Conservation (phyloP, 352 stramenopile species). For the Globisporangium rhizosaccharum region DNA sequence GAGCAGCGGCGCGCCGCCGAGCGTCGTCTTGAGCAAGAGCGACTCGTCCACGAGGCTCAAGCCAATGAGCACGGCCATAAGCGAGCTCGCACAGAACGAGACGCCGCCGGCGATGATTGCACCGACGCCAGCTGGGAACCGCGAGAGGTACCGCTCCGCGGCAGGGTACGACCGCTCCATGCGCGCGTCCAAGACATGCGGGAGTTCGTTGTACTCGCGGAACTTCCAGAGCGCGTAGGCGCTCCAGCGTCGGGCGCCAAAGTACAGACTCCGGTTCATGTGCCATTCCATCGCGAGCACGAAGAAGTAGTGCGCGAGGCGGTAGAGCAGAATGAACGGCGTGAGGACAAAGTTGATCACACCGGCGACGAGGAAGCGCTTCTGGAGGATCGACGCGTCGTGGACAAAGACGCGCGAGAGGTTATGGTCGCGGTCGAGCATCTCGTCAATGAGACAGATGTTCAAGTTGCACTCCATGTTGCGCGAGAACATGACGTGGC, state of each 20-base stretch:
- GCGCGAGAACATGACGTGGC: slow-evolving; percentile 80
- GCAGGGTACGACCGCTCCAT: slow-evolving; percentile 90
- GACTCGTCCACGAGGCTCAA: slow-evolving; percentile 94
- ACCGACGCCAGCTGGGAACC: slow-evolving; percentile 90
- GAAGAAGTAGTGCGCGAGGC: slow-evolving; percentile 96
- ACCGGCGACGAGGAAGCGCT: slow-evolving; percentile 91
- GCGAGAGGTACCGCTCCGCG: slow-evolving; percentile 90
- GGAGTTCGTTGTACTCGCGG: slow-evolving; percentile 98
- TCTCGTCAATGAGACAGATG: slow-evolving; percentile 95
- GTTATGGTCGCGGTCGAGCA: slow-evolving; percentile 89
- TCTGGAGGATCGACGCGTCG: slow-evolving; percentile 89
- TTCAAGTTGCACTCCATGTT: slow-evolving; percentile 95
- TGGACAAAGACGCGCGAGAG: slow-evolving; percentile 87
- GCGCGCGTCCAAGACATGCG: slow-evolving; percentile 94
- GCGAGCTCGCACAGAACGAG: slow-evolving; percentile 93
- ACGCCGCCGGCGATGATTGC: slow-evolving; percentile 90
- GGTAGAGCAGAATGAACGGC: slow-evolving; percentile 97
- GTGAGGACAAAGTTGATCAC: slow-evolving; percentile 93
- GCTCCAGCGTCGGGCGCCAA: slow-evolving; percentile 94
- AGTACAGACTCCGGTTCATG: slow-evolving; percentile 87
- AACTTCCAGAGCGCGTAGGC: slow-evolving; percentile 89
- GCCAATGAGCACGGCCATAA: slow-evolving; percentile 92
- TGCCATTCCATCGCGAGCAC: slow-evolving; percentile 96
- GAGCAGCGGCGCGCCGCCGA: slow-evolving; percentile 92
- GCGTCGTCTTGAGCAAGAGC: slow-evolving; percentile 93